Percentiles rank a stretch among this genome's conserved stretches.
Conservation (phyloP, 2,329 filamentous ascomycete species). For the Neoarthrinium moseri region DNA sequence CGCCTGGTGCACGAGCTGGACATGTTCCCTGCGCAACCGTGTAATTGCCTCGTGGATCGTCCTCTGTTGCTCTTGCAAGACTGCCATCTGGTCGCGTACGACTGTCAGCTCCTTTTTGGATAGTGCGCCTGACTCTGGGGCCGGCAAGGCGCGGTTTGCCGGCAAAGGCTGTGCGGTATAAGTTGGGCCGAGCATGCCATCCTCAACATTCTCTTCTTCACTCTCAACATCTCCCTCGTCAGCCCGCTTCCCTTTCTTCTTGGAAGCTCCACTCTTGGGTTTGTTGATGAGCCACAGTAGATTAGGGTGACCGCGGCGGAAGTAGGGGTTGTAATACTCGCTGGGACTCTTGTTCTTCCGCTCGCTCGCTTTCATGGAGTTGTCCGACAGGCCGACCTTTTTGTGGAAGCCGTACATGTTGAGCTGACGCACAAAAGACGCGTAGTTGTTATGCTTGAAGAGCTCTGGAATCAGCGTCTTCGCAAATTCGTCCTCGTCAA, state of each 20-base stretch:
- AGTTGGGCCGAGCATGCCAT: constrained; percentile 42
- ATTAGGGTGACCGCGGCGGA: constrained; percentile 88
- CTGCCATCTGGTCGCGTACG: constrained; percentile 76
- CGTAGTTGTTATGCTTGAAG: constrained; percentile 99
- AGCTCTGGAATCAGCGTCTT: constrained; percentile 96
- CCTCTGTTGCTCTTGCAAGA: constrained; percentile 81
- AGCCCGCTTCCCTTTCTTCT: constrained; percentile 57
- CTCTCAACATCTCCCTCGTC: constrained; percentile 69
- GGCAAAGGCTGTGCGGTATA: constrained; percentile 18
- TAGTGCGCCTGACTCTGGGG: constrained; percentile 46
- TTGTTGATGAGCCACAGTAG: constrained; percentile 96
- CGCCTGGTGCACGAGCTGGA: constrained; percentile 84
- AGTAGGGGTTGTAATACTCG: constrained; percentile 97
- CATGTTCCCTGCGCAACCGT: constrained; percentile 80
- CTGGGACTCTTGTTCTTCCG: constrained; percentile 96
- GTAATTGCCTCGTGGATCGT: constrained; percentile 81
- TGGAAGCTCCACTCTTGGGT: constrained; percentile 69
- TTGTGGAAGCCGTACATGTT: constrained; percentile 99
- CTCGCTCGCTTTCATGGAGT: constrained; percentile 96
- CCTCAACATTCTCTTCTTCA: constrained; percentile 59
- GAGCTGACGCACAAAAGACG: constrained; percentile 90
- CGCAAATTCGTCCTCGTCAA: constrained; percentile 97
- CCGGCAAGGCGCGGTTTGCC: constrained; percentile 36
- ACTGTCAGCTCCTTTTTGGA: constrained; percentile 73
- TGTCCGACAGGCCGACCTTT: constrained; percentile 87